Base-by-base conservation (phyloP, 2,329 filamentous ascomycete species). In the Beauveria brongniartii region DNA sequence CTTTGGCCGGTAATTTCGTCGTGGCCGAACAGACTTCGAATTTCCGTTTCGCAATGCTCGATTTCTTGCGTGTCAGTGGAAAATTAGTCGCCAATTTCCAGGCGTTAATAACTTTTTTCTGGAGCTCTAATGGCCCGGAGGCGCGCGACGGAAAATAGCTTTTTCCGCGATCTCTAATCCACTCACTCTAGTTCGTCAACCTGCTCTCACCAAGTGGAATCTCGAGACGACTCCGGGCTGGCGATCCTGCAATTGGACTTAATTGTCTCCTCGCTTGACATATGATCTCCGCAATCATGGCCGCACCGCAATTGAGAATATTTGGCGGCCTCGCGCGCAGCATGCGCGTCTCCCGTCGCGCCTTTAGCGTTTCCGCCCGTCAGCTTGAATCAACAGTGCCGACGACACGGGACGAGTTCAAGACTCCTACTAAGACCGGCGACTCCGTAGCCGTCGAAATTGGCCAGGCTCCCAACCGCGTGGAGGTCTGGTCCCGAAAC, bases 381-480 rank as follows among this genome's bases (percentile, higher is more conserved):
- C 75, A 77, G 64, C 71, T 78, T 70, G 79, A 83, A 61, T 69
- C 77, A 59, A 69, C 75, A 47, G 71, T 75, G 57, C 70, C 77
- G 51, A 67, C 72, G 61, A 68, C 72, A 62, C 75, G 77, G 62
- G 46, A 60, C 52, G 69, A 66, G 55, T 64, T 69, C 62, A 75
- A 78, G 53, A 74, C 76, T 43, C 69, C 72, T 8, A 76, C 78
- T 62, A 74, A 77, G 63, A 74, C 76, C 66, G 71, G 77, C 65
- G 77, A 79, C 64, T 76, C 68, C 63, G 69, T 71, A 63, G 68
- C 77, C 37, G 76, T 78, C 69, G 79, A 84, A 65, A 76, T 82
- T 61, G 76, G 80, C 74, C 94, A 99, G 80, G 91, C 93, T 37
- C 94, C 94, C 24, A 99, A 99, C 80, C 85, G 92, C 64, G 77